phyloP scores from a whole-genome alignment of 208 protist species.

The Trypanosoma avium region DNA sequence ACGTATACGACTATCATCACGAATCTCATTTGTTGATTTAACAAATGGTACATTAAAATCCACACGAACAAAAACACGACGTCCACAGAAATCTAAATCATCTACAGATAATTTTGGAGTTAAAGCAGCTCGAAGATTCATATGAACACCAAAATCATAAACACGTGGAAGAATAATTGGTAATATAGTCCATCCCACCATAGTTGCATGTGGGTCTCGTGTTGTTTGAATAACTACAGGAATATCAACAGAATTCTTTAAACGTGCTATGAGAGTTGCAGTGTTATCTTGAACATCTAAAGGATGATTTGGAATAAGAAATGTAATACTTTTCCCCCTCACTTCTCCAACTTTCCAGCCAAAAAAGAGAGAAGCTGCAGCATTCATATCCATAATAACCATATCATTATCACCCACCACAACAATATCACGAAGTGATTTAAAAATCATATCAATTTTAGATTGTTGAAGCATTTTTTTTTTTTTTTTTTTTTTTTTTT shows the following conservation, averaged over 20 bases:
- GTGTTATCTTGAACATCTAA: slow-evolving; percentile 82
- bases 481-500: slow-evolving; percentile 12
- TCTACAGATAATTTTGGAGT: slow-evolving; percentile 88
- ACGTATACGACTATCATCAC: slow-evolving; percentile 95
- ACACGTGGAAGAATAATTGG: slow-evolving; percentile 74
- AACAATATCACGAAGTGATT: slow-evolving; percentile 87
- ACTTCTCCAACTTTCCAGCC: slow-evolving; percentile 72
- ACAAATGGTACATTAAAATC: slow-evolving; percentile 99
- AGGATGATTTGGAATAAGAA: slow-evolving; percentile 83
- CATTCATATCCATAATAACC: slow-evolving; percentile 89
- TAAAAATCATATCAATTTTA: slow-evolving; percentile 87
- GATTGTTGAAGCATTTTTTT: slow-evolving; percentile 66
- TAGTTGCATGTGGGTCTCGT: slow-evolving; percentile 83
- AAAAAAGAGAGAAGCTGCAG: slow-evolving; percentile 70
- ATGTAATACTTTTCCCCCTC: slow-evolving; percentile 86
- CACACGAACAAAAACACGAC: slow-evolving; percentile 95
- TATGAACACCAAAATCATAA: slow-evolving; percentile 88
- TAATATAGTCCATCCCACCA: slow-evolving; percentile 87
- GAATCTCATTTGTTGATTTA: slow-evolving; percentile 89
- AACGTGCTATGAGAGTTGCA: slow-evolving; percentile 68
- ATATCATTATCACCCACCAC: slow-evolving; percentile 89
- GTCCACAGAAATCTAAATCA: slow-evolving; percentile 85
- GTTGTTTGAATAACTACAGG: slow-evolving; percentile 86
- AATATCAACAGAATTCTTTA: slow-evolving; percentile 57
- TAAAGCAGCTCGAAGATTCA: slow-evolving; percentile 84